Conservation (phyloP, 2,329 filamentous ascomycete species). For the Stylonectria norvegica region DNA sequence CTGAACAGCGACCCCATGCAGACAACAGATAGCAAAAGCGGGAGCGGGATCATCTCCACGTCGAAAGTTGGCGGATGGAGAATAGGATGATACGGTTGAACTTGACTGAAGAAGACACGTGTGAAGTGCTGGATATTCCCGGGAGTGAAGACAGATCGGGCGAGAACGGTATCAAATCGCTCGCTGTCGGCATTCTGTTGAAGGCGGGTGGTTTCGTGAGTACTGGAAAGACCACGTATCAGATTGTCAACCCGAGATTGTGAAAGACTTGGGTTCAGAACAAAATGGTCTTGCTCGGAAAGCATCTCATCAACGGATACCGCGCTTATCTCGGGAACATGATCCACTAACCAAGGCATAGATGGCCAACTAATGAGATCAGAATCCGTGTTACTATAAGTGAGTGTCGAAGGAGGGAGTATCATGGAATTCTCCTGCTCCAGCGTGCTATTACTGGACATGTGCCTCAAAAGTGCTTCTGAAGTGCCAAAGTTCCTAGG, state of each 20-base stretch:
- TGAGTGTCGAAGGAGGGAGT: background rate
- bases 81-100: slow-evolving; percentile 9
- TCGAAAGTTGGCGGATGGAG: slow-evolving; percentile 7
- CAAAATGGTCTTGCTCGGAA: background rate
- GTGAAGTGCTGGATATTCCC: slow-evolving; percentile 8
- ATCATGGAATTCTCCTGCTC: background rate
- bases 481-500: slow-evolving; percentile 2
- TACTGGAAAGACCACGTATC: slow-evolving; percentile 1
- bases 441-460: background rate
- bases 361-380: slow-evolving; percentile 2
- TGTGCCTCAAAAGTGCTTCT: slow-evolving; percentile 2
- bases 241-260: slow-evolving; percentile 4
- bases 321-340: background rate
- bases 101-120: slow-evolving; percentile 4
- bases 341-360: slow-evolving; percentile 4
- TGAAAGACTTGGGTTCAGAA: background rate
- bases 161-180: slow-evolving; percentile 3
- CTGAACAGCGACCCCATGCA: slow-evolving; percentile 7
- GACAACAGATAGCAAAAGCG: slow-evolving; percentile 6
- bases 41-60: slow-evolving; percentile 2
- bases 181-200: background rate
- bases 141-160: slow-evolving; percentile 6
- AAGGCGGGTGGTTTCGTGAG: slow-evolving; percentile 1
- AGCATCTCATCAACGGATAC: background rate
- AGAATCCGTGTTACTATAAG: background rate